A percentile compares a stretch with the other conserved stretches of the same genome.
These are phyloP conservation scores for Cytospora chrysosperma DNA, from an alignment of 2,329 filamentous ascomycete species.

Conservation along the genomic window DNA sequence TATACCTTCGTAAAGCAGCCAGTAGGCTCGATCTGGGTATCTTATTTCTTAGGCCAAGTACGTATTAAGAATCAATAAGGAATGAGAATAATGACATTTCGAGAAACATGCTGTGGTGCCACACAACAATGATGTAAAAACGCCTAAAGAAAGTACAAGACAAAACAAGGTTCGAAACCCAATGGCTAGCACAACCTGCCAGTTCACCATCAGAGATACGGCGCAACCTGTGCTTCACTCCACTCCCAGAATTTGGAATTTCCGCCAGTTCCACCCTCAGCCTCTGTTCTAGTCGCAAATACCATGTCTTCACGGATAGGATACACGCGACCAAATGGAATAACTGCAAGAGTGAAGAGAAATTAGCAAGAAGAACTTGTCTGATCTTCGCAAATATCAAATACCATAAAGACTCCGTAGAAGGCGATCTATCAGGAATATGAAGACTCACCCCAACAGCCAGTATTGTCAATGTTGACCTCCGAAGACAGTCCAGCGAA, in stretches of 20 bases:
- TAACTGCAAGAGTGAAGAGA: slow-evolving; percentile 29
- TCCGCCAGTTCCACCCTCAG: slow-evolving; percentile 40
- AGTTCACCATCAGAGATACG: slow-evolving; percentile 11
- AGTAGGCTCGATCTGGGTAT: no score
- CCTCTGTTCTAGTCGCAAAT: slow-evolving; percentile 31
- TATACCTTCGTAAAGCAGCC: no score
- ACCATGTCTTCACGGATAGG: slow-evolving; percentile 34
- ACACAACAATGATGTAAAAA: no score
- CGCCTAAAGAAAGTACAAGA: no score
- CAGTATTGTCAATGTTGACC: slow-evolving; percentile 32
- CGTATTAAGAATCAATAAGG: no score
- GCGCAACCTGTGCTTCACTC: slow-evolving; percentile 39
- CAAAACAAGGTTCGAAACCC: no score
- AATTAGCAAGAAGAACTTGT: neutral
- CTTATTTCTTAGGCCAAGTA: no score
- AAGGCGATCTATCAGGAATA: neutral
- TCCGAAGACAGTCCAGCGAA: slow-evolving; percentile 39
- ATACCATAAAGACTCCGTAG: neutral
- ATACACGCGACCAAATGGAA: slow-evolving; percentile 40
- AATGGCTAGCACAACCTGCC: no score
- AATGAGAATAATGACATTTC: no score
- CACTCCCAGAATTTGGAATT: slow-evolving; percentile 42
- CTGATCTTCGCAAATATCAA: neutral
- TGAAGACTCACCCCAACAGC: slow-evolving; percentile 27
- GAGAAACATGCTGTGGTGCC: no score